These are phyloP conservation scores for Coffea humblotiana DNA, from an alignment of 305 asterid genomes.

Conservation along the genomic window DNA sequence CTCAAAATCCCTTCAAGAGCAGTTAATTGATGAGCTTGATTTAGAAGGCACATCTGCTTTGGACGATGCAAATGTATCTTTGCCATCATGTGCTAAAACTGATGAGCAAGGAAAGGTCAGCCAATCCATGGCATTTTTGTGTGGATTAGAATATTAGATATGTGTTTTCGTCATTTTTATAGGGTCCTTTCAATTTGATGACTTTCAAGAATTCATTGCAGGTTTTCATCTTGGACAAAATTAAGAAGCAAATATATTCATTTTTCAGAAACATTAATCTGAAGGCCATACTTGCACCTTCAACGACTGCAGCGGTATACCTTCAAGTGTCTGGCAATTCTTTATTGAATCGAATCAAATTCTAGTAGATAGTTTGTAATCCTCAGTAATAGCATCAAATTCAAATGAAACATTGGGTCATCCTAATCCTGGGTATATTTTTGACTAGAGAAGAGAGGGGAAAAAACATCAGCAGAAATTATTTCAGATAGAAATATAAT, in stretches of 20 bases:
- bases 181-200: neutral
- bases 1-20: neutral
- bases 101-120: neutral
- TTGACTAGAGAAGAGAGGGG: neutral
- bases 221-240: neutral
- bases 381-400: neutral
- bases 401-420: neutral
- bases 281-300: conserved; percentile 22
- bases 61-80: neutral
- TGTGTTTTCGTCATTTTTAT: neutral
- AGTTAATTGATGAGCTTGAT: neutral
- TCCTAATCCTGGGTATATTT: neutral
- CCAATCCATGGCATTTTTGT: neutral
- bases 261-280: conserved; percentile 17
- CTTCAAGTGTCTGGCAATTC: neutral
- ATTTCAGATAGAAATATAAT: neutral
- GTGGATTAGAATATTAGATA: neutral
- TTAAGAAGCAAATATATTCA: neutral
- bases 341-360: neutral
- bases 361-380: neutral
- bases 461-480: neutral
- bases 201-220: neutral
- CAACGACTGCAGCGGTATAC: conserved; percentile 18
- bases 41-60: neutral
- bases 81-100: neutral